Base-by-base conservation (phyloP, 495 filamentous ascomycete species). In the Peziza echinospora region DNA sequence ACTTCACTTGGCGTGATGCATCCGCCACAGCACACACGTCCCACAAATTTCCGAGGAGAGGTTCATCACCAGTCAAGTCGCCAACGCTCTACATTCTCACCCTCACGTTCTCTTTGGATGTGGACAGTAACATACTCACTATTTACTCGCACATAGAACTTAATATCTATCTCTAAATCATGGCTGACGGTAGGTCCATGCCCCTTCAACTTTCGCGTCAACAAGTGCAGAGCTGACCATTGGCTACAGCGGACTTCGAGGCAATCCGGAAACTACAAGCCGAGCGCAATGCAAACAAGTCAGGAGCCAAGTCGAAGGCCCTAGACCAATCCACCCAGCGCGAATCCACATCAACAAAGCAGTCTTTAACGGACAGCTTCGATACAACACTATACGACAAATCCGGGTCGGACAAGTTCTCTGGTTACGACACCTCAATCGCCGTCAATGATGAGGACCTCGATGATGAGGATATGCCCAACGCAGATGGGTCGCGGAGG, bases 331-430 rank as follows among this genome's bases (percentile, higher is more conserved):
- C 80, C 60, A 79, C 65, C 69, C 85, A 93, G 67, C 83, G 87
- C 64, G 78, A 76, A 71, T 81, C 91, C 71, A 70, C 67, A 60
- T 86, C 83, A 51, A 87, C 82, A 61, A 96, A 96, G 77, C 84
- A 79, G 62, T 87, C 85, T 64, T 68, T 99, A 54, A 92, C 80
- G 61, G 91, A 96, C 59, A 79, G 72, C 59, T 91, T 93, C 70
- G 89, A 99, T 63, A 94, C 78, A 28, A 76, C 78, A 26, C 73
- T 99, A 28, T 99, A 94, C 71, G 84, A 86, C 45, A 75, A 78
- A 54, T 72, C 81, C 58, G 78, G 74, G 48, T 66, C 61, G 51
- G 78, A 93, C 55, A 92, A 80, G 62, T 99, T 76, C 64, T 77
- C 83, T 21, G 89, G 86, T 47, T 99, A 96, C 63, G 80, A 86